A percentile compares a stretch with the other conserved stretches of the same genome.
Evolutionary conservation across 2,329 filamentous ascomycete species (phyloP).

Genomic region (Cladorrhinum sp.): DNA sequence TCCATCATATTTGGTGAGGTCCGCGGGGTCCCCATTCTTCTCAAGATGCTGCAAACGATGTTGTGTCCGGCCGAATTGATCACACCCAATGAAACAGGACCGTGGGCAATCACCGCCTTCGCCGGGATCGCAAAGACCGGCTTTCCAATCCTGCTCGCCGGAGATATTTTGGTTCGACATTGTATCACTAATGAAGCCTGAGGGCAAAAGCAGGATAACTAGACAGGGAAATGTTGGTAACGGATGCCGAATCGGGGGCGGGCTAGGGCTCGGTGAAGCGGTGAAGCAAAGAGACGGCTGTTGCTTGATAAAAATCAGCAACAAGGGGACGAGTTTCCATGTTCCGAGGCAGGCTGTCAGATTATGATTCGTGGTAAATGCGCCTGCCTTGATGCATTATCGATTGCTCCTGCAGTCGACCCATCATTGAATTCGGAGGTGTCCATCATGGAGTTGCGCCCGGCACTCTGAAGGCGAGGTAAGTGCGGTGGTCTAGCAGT

Average conservation of each 20-base stretch:
- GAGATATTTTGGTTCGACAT: background rate
- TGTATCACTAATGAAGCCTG: background rate
- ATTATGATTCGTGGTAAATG: background rate
- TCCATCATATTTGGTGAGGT: constrained; percentile 18
- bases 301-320: background rate
- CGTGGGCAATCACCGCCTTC: constrained; percentile 16
- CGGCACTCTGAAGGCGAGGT: background rate
- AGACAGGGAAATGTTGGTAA: background rate
- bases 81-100: constrained; percentile 21
- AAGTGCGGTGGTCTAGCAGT: background rate
- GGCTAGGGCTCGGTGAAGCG: constrained; percentile 9
- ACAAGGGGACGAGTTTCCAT: background rate
- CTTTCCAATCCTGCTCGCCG: constrained; percentile 15
- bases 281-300: background rate
- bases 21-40: constrained; percentile 15
- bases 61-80: constrained; percentile 21
- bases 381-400: background rate
- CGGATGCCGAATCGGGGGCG: constrained; percentile 1
- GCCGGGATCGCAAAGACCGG: constrained; percentile 19
- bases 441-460: background rate
- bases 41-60: constrained; percentile 19
- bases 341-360: background rate
- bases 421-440: background rate
- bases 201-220: background rate
- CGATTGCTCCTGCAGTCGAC: background rate